Base-by-base conservation (phyloP, 805 yeast species). In the Lipomyces sp. region DNA sequence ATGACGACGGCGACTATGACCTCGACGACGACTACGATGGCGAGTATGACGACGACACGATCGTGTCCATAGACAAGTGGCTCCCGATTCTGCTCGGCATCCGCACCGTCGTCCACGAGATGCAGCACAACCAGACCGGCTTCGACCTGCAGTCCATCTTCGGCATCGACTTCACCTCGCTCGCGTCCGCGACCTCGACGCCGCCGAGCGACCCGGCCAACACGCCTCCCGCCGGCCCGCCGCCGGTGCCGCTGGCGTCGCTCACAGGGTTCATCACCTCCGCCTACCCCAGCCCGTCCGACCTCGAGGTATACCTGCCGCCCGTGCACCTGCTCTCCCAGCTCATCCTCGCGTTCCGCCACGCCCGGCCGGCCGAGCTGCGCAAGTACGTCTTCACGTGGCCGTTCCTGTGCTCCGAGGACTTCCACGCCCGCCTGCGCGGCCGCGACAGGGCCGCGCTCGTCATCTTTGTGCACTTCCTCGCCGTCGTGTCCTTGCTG, bases 321-420 rank as follows among this genome's bases (percentile, higher is more conserved):
- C 43, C 49, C 8, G 21, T 55, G n/a, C 47, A 29, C n/a, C 33
- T 47, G 35, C 58, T 55, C 19, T 21, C 44, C 7, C 59, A 47
- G 38, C 48, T 55, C 4, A 45, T 55, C 16, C 39, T 40, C 8
- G 47, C 52, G 16, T 50, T 51, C 33, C 46, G 49, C 11, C 53
- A 44, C 35, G 34, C 54, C 14, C 53, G 57, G 11, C 47, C 53
- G 2, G 57, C 50, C 22, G 59, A 55, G 39, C 39, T 55, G 29
- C 57, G 59, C 22, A 55, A 55, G 33, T 55, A 55, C 38, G 59
- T 55, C 19, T 45, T 55, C 24, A 55, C 59, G 2, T 55, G 59
- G 59, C 59, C 59, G 23, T 55, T 55, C 21, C 44, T 55, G 16
- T 48, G 44, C 11, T 40, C 57, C 13, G 58, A 53, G 8, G 56